Percentiles rank a stretch among this genome's conserved stretches.
Conservation (phyloP, 768 basidiomycete genomes). For the Rhodotorula paludigena region DNA sequence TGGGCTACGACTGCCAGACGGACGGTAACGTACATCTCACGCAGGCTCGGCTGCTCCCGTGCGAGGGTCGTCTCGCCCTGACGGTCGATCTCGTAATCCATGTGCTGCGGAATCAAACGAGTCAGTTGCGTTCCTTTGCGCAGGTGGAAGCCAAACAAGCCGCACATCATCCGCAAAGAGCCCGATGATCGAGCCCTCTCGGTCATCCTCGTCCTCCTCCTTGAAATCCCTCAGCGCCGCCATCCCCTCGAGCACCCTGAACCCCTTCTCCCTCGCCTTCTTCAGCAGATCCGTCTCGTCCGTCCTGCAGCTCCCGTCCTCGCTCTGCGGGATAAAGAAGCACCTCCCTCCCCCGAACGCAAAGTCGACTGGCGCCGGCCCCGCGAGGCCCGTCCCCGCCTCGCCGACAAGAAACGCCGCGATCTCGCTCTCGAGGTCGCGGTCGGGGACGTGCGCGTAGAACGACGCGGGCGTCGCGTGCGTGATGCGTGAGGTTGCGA, state of each 20-base stretch:
- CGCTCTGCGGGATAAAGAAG: slow-evolving; percentile 40
- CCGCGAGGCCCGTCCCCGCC: slow-evolving; percentile 16
- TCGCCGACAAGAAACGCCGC: slow-evolving; percentile 39
- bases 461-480: slow-evolving; percentile 43
- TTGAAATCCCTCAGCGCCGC: slow-evolving; percentile 26
- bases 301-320: slow-evolving; percentile 35
- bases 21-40: slow-evolving; percentile 37
- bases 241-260: slow-evolving; percentile 36
- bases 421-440: slow-evolving; percentile 34
- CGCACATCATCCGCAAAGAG: slow-evolving; percentile 38
- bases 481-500: slow-evolving; percentile 38
- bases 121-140: background rate
- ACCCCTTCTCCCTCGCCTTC: slow-evolving; percentile 16
- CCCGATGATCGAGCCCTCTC: slow-evolving; percentile 36
- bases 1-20: background rate
- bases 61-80: slow-evolving; percentile 6
- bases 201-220: slow-evolving; percentile 12
- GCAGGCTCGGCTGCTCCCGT: slow-evolving; percentile 39
- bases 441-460: slow-evolving; percentile 43
- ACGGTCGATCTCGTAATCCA: slow-evolving; percentile 44
- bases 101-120: slow-evolving; percentile 21
- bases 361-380: slow-evolving; percentile 42
- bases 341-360: slow-evolving; percentile 43
- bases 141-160: background rate
- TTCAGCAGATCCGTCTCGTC: slow-evolving; percentile 39